Percentiles rank a stretch among this genome's conserved stretches.
phyloP scores from a whole-genome alignment of 305 asterid genomes.

The Rubia balearica region DNA sequence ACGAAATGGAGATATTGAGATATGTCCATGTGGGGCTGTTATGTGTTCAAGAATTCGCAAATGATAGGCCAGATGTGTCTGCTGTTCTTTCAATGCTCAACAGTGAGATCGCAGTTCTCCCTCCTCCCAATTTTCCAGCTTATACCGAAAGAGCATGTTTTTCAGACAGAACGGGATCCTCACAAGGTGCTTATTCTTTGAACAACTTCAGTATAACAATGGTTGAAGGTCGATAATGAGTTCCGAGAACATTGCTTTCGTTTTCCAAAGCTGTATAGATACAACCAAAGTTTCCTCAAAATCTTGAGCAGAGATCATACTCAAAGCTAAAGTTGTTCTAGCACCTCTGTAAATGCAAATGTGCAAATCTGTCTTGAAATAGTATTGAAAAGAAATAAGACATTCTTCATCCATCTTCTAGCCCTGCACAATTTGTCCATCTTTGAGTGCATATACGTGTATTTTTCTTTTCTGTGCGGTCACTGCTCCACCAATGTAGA shows the following conservation, averaged over 20 bases:
- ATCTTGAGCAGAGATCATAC: neutral
- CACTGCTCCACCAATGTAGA: neutral
- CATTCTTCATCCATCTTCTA: neutral
- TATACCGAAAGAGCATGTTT: conserved; percentile 22
- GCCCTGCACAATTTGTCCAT: neutral
- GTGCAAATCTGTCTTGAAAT: neutral
- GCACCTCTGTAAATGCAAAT: neutral
- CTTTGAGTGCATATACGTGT: neutral
- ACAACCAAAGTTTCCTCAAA: neutral
- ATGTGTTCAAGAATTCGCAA: conserved; percentile 48
- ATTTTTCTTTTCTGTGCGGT: neutral
- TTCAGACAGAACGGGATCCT: conserved; percentile 26
- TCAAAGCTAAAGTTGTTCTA: neutral
- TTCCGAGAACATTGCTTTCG: neutral
- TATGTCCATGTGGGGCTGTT: conserved; percentile 41
- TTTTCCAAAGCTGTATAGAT: conserved; percentile 4
- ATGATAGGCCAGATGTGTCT: conserved; percentile 42
- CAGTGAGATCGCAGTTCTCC: conserved; percentile 34
- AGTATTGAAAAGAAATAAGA: neutral
- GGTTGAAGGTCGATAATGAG: conserved; percentile 11
- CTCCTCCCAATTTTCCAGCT: conserved; percentile 36
- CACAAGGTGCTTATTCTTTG: conserved; percentile 18
- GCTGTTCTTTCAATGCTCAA: conserved; percentile 38
- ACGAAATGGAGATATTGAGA: conserved; percentile 22
- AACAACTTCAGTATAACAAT: conserved; percentile 8